A percentile compares a stretch with the other conserved stretches of the same genome.
These are phyloP conservation scores for Astrothelium subdiscretum DNA, from an alignment of 495 filamentous ascomycete genomes.

Conservation along the genomic window DNA sequence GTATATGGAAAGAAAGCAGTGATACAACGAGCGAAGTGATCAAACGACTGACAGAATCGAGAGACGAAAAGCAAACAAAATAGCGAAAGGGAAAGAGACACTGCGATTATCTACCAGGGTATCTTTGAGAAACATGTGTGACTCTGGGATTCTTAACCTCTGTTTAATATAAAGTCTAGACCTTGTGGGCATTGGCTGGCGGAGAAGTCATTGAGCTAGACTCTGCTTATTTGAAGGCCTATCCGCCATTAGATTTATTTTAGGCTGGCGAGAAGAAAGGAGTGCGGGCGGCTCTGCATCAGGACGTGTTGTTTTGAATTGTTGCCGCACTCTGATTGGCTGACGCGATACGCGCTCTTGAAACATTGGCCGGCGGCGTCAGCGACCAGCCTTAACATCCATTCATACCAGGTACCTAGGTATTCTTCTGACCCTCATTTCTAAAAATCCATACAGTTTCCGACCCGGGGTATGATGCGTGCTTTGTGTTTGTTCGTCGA, in stretches of 20 bases:
- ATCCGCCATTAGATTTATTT: neutral
- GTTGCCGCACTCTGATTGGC: neutral
- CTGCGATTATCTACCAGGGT: neutral
- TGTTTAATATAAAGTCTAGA: neutral
- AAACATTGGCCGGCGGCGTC: neutral
- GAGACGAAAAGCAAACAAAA: neutral
- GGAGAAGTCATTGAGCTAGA: neutral
- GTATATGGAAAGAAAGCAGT: neutral
- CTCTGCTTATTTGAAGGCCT: neutral
- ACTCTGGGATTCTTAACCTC: neutral
- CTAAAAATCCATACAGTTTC: too few species aligned
- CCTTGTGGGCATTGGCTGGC: neutral
- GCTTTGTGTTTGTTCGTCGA: too few species aligned
- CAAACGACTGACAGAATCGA: neutral
- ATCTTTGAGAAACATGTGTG: neutral
- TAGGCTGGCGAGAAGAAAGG: neutral
- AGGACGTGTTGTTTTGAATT: neutral
- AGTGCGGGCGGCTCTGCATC: neutral
- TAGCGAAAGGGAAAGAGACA: neutral
- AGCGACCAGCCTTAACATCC: too few species aligned
- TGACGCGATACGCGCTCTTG: neutral
- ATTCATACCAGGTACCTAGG: too few species aligned
- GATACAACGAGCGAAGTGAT: neutral
- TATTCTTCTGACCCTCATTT: too few species aligned
- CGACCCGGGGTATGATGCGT: too few species aligned